Evolutionary conservation across 2,329 filamentous ascomycete species (phyloP).

Genomic region (Pseudocercospora vitis): DNA sequence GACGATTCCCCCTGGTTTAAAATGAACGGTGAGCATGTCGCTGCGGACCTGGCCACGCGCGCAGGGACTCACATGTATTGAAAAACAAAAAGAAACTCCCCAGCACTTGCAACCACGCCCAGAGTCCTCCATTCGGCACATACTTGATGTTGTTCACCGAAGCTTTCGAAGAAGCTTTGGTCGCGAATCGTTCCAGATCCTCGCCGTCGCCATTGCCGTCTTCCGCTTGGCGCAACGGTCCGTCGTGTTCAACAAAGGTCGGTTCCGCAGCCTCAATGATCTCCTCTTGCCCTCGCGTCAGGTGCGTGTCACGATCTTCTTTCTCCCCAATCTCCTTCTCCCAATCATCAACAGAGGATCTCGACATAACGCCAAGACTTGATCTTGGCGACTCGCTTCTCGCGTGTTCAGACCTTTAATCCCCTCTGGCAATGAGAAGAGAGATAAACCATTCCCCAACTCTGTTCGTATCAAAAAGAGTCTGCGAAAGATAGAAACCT

Average conservation of each 20-base stretch:
- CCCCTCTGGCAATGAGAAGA: too few relatives aligned
- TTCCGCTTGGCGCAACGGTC: slow-evolving; percentile 3
- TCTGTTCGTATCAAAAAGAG: too few relatives aligned
- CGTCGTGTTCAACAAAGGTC: slow-evolving; percentile 10
- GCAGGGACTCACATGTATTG: slow-evolving; percentile 46
- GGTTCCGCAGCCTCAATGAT: slow-evolving; percentile 18
- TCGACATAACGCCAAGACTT: too few relatives aligned
- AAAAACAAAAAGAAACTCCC: slow-evolving; percentile 52
- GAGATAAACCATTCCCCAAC: too few relatives aligned
- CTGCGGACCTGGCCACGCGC: too few relatives aligned
- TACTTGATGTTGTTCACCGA: slow-evolving; percentile 45
- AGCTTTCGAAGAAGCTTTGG: slow-evolving; percentile 30
- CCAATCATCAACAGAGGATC: slow-evolving; percentile 1
- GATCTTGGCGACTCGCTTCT: too few relatives aligned
- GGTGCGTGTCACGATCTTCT: background rate
- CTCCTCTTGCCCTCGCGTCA: slow-evolving; percentile 5
- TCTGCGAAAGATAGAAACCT: too few relatives aligned
- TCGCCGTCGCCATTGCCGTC: slow-evolving; percentile 16
- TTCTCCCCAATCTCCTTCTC: slow-evolving; percentile 6
- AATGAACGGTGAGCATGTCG: too few relatives aligned
- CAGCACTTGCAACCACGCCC: slow-evolving; percentile 51
- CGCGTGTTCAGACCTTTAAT: too few relatives aligned
- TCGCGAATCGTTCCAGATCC: slow-evolving; percentile 21
- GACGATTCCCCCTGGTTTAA: slow-evolving; percentile 38
- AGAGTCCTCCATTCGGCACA: slow-evolving; percentile 49